Evolutionary conservation across 129 eudicot genomes (phyloP).

Genomic region (Flaveria robusta): DNA sequence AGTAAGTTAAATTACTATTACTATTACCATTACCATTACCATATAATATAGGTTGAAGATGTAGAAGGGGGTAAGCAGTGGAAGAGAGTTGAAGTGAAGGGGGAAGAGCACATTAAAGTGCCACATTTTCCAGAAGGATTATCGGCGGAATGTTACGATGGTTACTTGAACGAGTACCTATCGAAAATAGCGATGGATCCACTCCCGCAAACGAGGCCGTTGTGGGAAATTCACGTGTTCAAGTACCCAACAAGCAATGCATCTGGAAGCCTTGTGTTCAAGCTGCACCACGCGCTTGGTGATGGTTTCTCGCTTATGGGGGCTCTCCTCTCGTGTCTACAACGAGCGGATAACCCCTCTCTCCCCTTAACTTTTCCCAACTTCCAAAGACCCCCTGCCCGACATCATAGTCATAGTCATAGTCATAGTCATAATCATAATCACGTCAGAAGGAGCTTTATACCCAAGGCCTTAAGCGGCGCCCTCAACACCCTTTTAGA

Average conservation of each 20-base stretch:
- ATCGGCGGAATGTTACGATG: constrained; percentile 40
- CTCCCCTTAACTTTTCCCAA: constrained; percentile 59
- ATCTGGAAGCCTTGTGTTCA: constrained; percentile 53
- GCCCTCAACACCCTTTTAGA: constrained; percentile 43
- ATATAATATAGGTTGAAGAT: constrained; percentile 38
- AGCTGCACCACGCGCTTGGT: constrained; percentile 74
- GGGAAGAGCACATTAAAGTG: constrained; percentile 47
- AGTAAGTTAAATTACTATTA: too few species aligned
- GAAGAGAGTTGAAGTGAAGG: constrained; percentile 60
- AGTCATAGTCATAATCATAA: constrained; percentile 11
- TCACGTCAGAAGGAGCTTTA: constrained; percentile 19
- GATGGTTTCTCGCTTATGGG: constrained; percentile 77
- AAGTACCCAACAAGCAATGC: constrained; percentile 68
- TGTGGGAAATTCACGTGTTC: constrained; percentile 59
- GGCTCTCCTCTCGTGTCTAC: constrained; percentile 65
- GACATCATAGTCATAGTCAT: neutral
- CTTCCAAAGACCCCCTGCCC: constrained; percentile 22
- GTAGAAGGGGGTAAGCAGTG: constrained; percentile 52
- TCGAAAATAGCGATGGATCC: constrained; percentile 49
- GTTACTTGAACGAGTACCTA: constrained; percentile 42
- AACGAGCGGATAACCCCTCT: constrained; percentile 60
- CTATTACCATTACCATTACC: too few species aligned
- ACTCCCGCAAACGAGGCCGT: constrained; percentile 47
- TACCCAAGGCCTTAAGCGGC: constrained; percentile 21
- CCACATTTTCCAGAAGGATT: constrained; percentile 48